Evolutionary conservation across 768 basidiomycete genomes (phyloP).

Genomic region (Coprinopsis strossmayeri): DNA sequence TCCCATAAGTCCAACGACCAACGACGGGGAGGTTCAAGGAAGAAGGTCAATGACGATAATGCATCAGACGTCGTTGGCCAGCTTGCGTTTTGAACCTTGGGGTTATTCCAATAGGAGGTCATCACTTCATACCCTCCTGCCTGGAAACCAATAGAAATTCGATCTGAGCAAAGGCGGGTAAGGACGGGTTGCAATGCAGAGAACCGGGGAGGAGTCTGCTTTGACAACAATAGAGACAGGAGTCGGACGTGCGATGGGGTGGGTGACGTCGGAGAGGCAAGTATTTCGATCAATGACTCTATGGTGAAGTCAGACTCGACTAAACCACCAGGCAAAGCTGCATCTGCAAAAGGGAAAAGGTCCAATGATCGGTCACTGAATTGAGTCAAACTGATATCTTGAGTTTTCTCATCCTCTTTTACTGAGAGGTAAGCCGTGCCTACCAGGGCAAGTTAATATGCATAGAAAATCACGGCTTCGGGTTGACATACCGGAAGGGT

Average conservation of each 20-base stretch:
- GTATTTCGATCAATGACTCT: constrained; percentile 34
- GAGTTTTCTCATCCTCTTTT: background rate
- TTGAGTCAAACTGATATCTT: background rate
- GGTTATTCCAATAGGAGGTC: constrained; percentile 61
- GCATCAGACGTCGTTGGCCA: constrained; percentile 49
- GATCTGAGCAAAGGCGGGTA: constrained; percentile 46
- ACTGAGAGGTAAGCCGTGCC: constrained; percentile 2
- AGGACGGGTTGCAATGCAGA: constrained; percentile 51
- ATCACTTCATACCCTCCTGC: constrained; percentile 69
- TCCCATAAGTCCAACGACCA: constrained; percentile 74
- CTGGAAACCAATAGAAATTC: constrained; percentile 52
- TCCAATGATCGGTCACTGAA: background rate
- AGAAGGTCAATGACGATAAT: constrained; percentile 57
- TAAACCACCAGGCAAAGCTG: background rate
- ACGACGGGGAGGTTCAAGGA: constrained; percentile 35
- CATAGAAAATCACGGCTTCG: background rate
- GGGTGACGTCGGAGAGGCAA: constrained; percentile 57
- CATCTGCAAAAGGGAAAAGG: background rate
- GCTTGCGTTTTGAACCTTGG: constrained; percentile 27
- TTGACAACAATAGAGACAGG: constrained; percentile 45
- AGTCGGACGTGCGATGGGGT: constrained; percentile 57
- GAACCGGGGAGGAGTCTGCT: constrained; percentile 48
- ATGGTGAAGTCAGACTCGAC: constrained; percentile 19
- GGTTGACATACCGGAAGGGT: constrained; percentile 7
- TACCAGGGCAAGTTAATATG: background rate